A percentile compares a stretch with the other conserved stretches of the same genome.
Conservation (phyloP, 345 rosid species). For the Limnanthes douglasii region DNA sequence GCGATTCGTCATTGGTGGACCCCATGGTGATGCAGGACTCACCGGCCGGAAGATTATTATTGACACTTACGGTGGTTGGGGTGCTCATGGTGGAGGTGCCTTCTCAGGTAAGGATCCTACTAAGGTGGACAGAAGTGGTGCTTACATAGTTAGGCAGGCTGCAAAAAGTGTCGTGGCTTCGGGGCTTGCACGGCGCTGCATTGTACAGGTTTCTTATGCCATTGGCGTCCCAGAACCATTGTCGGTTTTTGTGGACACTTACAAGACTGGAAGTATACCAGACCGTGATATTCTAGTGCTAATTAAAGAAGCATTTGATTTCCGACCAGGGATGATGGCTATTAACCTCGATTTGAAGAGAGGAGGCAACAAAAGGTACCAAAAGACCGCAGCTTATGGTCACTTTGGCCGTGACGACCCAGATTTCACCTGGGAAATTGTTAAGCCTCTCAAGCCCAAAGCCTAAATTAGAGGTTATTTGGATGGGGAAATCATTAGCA, state of each 20-base stretch:
- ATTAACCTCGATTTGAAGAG: conserved; percentile 61
- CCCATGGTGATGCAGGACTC: conserved; percentile 79
- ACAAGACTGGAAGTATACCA: conserved; percentile 41
- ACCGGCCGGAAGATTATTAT: conserved; percentile 73
- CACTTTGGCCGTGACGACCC: conserved; percentile 65
- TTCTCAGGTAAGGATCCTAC: conserved; percentile 76
- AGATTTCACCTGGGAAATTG: conserved; percentile 65
- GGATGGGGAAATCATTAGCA: no score
- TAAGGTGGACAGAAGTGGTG: conserved; percentile 72
- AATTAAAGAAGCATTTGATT: conserved; percentile 52
- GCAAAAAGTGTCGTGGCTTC: conserved; percentile 70
- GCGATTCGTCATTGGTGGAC: conserved; percentile 72
- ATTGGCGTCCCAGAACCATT: conserved; percentile 64
- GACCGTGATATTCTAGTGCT: conserved; percentile 35
- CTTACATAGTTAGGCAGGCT: conserved; percentile 67
- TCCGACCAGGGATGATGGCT: conserved; percentile 75
- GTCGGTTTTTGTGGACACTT: conserved; percentile 48
- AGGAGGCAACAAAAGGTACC: conserved; percentile 63
- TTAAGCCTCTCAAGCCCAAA: conserved; percentile 57
- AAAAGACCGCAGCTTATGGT: conserved; percentile 63
- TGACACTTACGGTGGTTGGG: conserved; percentile 71
- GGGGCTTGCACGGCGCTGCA: conserved; percentile 61
- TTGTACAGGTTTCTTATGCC: conserved; percentile 68
- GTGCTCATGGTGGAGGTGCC: conserved; percentile 70
- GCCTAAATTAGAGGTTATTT: no score